A percentile compares a stretch with the other conserved stretches of the same genome.
phyloP scores from a whole-genome alignment of 2,329 filamentous ascomycete genomes.

The Fusarium temperatum region DNA sequence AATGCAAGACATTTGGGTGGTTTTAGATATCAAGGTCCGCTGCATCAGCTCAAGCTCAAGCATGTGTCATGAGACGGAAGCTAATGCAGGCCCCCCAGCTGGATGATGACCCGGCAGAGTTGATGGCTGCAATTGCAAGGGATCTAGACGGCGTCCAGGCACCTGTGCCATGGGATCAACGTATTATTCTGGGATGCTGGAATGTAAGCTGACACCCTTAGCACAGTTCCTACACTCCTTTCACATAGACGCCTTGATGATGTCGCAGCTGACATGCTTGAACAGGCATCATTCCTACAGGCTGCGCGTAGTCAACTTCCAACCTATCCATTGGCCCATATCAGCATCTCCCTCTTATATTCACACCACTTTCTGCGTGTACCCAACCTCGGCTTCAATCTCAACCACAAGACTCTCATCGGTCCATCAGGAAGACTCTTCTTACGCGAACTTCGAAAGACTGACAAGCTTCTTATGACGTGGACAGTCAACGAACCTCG shows the following conservation, averaged over 20 bases:
- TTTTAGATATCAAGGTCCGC: constrained; percentile 86
- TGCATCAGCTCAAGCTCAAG: background rate
- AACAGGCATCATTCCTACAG: constrained; percentile 72
- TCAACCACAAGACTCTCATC: constrained; percentile 74
- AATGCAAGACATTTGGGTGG: constrained; percentile 76
- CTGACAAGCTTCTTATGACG: constrained; percentile 69
- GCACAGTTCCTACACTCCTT: background rate
- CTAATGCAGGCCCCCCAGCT: constrained; percentile 55
- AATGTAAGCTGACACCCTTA: constrained; percentile 58
- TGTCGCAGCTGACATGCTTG: background rate
- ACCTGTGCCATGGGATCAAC: constrained; percentile 71
- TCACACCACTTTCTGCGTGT: constrained; percentile 73
- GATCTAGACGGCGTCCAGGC: constrained; percentile 65
- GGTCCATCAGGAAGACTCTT: constrained; percentile 74
- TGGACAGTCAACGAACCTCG: constrained; percentile 89
- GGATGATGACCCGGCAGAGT: constrained; percentile 73
- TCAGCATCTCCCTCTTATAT: constrained; percentile 72
- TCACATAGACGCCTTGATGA: background rate
- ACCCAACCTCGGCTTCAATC: constrained; percentile 79
- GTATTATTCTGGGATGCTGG: constrained; percentile 87
- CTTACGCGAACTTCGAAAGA: constrained; percentile 62
- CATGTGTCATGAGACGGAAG: constrained; percentile 1
- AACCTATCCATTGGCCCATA: constrained; percentile 70
- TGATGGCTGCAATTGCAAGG: constrained; percentile 75
- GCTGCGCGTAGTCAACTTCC: constrained; percentile 70